Evolutionary conservation across 345 rosid genomes (phyloP).

Genomic region (Populus deltoides): DNA sequence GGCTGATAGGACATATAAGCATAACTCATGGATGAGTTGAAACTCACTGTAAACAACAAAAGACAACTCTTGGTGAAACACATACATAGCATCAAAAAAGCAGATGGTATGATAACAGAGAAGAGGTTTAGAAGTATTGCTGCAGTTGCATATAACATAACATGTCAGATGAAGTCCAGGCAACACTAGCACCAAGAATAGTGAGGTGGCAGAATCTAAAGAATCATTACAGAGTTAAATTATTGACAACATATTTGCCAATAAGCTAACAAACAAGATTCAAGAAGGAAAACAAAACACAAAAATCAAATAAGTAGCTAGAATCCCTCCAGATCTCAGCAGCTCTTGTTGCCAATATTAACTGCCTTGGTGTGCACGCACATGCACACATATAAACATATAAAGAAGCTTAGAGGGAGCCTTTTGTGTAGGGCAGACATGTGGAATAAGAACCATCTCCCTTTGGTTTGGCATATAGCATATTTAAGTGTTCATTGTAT

Average conservation of each 20-base stretch:
- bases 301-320: background rate
- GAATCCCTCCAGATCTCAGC: background rate
- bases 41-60: conserved; percentile 74
- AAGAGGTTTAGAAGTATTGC: background rate
- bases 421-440: background rate
- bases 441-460: background rate
- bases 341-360: background rate
- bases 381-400: background rate
- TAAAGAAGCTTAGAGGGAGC: background rate
- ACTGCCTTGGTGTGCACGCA: background rate
- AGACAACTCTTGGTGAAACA: conserved; percentile 5
- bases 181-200: background rate
- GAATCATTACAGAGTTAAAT: background rate
- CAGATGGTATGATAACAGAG: background rate
- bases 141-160: background rate
- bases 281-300: background rate
- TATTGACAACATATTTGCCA: background rate
- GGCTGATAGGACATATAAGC: conserved; percentile 92
- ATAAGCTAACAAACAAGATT: background rate
- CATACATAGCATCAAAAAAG: background rate
- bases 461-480: background rate
- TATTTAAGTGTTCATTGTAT: background rate
- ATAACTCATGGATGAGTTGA: conserved; percentile 96
- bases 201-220: background rate
- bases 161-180: background rate